Base-by-base conservation (phyloP, 228 moss, liverwort and hornwort genomes). In the Sphagnum magellanicum region DNA sequence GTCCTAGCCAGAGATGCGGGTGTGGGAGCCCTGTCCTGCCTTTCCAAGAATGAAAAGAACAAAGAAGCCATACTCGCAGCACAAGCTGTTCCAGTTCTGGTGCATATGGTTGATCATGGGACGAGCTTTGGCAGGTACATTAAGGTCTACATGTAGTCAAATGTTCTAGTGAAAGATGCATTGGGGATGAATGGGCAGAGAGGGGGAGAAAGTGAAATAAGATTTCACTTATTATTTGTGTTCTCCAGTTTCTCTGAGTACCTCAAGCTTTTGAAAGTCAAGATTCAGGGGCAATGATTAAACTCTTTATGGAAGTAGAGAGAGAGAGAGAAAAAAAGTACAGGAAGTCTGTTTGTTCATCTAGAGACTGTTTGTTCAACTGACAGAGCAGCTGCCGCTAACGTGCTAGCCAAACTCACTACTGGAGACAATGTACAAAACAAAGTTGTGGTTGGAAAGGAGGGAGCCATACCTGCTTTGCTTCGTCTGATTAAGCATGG, bases 61-160 rank as follows among this genome's bases (percentile, higher is more conserved):
- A 92, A 92, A 75, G 79, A 81, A 55, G 77, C 63, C 10, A 85
- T 92, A 6, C 67, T 89, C 49, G 72, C 75, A 61, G 70, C 83
- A 16, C 79, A 77, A 71, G 79, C 77, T 17, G 64, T 89, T 68
- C 80, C 87, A 49, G 4, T 71, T 48, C 78, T 92, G 10, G 58
- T 92, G 59, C 47, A 14, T 3, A 92, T 86, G 78, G 46, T 92
- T 63, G 81, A 88, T 68, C 75, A 77, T 50, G 89, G 92, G 55
- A 87, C 92, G 82, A 89, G 69, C 70, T 89, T 92, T 77, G 87
- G 89, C 71, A 89, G 81, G 92, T 92, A 77, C 14, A 32, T 32
- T 32, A 32, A 32, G 32, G 32, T 32, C 32, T 32, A 32, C 32
- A 32, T 59, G 59, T 59, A 11, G 59, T 59, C 12, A 15, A 59